A percentile compares a stretch with the other conserved stretches of the same genome.
Conservation (phyloP, 306 rosid genomes). For the Sophora flavescens region DNA sequence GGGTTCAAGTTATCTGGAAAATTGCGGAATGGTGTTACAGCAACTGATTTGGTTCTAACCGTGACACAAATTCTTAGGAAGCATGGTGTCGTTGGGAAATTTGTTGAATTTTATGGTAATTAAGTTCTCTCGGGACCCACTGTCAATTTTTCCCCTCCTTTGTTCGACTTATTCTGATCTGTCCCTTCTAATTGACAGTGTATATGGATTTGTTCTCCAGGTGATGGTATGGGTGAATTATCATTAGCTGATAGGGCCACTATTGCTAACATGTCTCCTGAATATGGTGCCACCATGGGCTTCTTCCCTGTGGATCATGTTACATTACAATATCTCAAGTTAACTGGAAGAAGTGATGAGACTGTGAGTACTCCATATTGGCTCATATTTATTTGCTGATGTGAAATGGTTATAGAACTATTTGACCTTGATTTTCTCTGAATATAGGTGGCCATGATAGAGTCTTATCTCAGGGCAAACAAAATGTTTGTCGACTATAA, state of each 20-base stretch:
- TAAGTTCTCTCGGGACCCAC: conserved; percentile 1
- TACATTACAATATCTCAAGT: conserved; percentile 92
- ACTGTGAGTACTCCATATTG: conserved; percentile 62
- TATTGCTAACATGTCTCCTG: conserved; percentile 99
- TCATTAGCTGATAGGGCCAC: conserved; percentile 98
- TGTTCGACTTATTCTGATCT: neutral
- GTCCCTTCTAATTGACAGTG: conserved; percentile 27
- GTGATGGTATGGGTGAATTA: conserved; percentile 90
- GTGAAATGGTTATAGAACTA: conserved; percentile 39
- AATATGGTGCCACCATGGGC: conserved; percentile 99
- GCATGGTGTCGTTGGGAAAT: conserved; percentile 96
- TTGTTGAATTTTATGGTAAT: conserved; percentile 94
- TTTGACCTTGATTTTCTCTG: conserved; percentile 47
- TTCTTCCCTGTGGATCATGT: conserved; percentile 97
- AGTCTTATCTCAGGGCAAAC: conserved; percentile 94
- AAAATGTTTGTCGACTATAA: conserved; percentile 90
- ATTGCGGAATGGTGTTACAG: conserved; percentile 81
- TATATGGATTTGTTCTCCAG: conserved; percentile 60
- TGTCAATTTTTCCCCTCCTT: neutral
- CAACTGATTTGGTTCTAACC: conserved; percentile 93
- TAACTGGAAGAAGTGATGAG: conserved; percentile 95
- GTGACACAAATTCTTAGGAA: conserved; percentile 92
- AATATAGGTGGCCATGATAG: conserved; percentile 86
- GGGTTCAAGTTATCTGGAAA: conserved; percentile 92
- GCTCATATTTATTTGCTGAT: conserved; percentile 28